phyloP scores from a whole-genome alignment of 306 rosid genomes.

The Luffa aegyptiaca region DNA sequence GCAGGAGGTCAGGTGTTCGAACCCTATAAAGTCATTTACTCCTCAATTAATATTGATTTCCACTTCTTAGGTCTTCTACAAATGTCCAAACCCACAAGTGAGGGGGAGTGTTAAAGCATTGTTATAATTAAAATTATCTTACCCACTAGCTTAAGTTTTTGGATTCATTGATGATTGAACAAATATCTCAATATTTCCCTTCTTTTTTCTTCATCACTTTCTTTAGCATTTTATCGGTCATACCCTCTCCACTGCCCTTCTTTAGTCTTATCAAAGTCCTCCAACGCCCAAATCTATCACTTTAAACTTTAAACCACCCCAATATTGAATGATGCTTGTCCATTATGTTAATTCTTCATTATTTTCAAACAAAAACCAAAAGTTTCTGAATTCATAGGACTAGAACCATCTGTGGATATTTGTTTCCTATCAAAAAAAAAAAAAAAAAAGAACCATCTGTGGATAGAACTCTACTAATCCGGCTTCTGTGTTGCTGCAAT shows the following conservation, averaged over 20 bases:
- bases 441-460: not conserved
- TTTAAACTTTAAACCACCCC: not conserved
- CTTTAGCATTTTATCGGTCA: not conserved
- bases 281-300: not conserved
- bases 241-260: not conserved
- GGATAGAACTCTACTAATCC: not conserved
- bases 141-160: too few relatives aligned
- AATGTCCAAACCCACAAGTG: too few relatives aligned
- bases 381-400: not conserved
- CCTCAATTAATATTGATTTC: too few relatives aligned
- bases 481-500: conserved; percentile 9
- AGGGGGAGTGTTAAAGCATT: too few relatives aligned
- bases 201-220: not conserved
- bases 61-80: too few relatives aligned
- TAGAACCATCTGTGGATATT: not conserved
- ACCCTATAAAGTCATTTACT: too few relatives aligned
- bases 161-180: too few relatives aligned
- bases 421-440: too few relatives aligned
- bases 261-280: not conserved
- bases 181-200: not conserved
- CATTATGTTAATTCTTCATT: not conserved
- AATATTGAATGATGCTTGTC: not conserved
- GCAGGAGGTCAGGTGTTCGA: too few relatives aligned
- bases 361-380: not conserved
- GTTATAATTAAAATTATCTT: too few relatives aligned